phyloP scores from a whole-genome alignment of 73 alveolate genomes.

The Tetrahymena thermophila region DNA sequence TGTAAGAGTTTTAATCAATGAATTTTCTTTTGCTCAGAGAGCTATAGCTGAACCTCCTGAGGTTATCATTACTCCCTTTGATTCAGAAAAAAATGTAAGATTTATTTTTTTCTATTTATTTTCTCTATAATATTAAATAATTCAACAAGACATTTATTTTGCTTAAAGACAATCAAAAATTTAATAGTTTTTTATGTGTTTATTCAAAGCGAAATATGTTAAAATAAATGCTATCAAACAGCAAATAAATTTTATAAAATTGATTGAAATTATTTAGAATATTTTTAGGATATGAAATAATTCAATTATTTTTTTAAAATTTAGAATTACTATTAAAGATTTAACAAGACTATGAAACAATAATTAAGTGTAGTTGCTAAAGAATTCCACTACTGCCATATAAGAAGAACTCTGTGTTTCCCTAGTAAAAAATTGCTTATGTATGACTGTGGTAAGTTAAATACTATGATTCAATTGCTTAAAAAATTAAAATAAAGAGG shows the following conservation, averaged over 20 bases:
- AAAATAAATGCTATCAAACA: too few species aligned
- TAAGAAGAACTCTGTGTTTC: constrained; percentile 49
- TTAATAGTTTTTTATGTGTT: too few species aligned
- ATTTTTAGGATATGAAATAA: neutral
- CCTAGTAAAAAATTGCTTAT: constrained; percentile 95
- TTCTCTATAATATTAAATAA: neutral
- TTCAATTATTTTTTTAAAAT: neutral
- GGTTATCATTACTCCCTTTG: neutral
- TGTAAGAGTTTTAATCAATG: constrained; percentile 4
- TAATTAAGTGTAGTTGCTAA: neutral
- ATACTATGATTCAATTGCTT: constrained; percentile 66
- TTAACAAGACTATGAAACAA: neutral
- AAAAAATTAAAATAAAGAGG: constrained; percentile 73
- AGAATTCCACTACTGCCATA: neutral
- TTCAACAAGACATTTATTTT: too few species aligned
- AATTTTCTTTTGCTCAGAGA: neutral
- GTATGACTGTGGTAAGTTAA: constrained; percentile 98
- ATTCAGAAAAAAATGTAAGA: neutral
- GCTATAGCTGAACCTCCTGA: neutral
- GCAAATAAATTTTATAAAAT: neutral
- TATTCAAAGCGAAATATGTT: too few species aligned
- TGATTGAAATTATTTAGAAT: too few species aligned
- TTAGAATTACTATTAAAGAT: neutral
- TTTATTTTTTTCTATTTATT: neutral
- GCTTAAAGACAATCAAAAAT: too few species aligned